phyloP scores from a whole-genome alignment of 108 stramenopile genomes.

The Pseudonitzschia multiseries region DNA sequence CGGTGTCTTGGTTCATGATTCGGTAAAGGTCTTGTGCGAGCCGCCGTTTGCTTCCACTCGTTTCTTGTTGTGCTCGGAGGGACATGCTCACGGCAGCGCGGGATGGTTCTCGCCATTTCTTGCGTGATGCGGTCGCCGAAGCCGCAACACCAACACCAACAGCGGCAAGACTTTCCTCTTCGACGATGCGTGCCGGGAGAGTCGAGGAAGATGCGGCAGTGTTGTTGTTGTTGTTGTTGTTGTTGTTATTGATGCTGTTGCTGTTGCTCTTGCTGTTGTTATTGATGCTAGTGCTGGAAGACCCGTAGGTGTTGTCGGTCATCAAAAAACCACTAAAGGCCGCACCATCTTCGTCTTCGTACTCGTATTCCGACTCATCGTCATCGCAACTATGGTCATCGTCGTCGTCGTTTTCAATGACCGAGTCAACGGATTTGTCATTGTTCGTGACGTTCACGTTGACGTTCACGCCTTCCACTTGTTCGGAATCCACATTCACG shows the following conservation, averaged over 20 bases:
- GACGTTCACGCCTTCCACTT: too few relatives aligned
- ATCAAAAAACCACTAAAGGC: conserved; percentile 73
- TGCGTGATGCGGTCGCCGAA: conserved; percentile 20
- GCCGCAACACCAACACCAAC: not conserved
- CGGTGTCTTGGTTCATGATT: conserved; percentile 85
- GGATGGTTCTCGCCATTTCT: conserved; percentile 78
- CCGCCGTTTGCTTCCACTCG: conserved; percentile 77
- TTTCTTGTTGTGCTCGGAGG: conserved; percentile 80
- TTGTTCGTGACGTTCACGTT: conserved; percentile 19
- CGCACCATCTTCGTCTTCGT: conserved; percentile 85
- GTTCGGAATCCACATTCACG: not conserved
- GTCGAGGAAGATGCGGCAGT: conserved; percentile 3
- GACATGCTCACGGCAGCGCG: conserved; percentile 77
- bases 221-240: conserved; percentile 10
- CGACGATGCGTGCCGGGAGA: conserved; percentile 36
- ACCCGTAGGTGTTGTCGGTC: conserved; percentile 13
- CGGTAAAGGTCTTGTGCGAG: conserved; percentile 83
- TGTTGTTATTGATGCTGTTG: not conserved
- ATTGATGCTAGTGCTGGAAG: conserved; percentile 11
- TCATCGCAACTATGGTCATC: conserved; percentile 40
- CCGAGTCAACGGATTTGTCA: conserved; percentile 4
- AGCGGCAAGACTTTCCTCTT: conserved; percentile 23
- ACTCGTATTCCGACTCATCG: conserved; percentile 68
- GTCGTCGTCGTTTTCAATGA: conserved; percentile 25
- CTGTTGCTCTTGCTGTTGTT: too few relatives aligned